A percentile compares a stretch with the other conserved stretches of the same genome.
Evolutionary conservation across 2,329 filamentous ascomycete genomes (phyloP).

Genomic region (Chalaropsis thielavioides): DNA sequence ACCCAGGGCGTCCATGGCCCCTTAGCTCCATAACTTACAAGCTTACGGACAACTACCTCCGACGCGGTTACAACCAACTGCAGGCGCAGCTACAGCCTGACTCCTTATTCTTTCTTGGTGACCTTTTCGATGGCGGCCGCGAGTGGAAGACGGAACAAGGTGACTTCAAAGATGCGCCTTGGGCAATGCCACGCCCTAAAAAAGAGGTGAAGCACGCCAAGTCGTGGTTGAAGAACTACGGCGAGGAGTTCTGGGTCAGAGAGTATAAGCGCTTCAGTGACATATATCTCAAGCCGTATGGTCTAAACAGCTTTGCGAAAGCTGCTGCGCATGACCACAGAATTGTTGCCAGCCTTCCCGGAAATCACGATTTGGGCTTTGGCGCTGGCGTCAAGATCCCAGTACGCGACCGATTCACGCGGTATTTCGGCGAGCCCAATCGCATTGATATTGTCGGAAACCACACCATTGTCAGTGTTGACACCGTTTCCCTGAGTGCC

Average conservation of each 20-base stretch:
- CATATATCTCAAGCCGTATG: conserved; percentile 51
- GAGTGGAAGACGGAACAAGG: conserved; percentile 72
- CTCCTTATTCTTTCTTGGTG: conserved; percentile 79
- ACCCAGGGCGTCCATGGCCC: conserved; percentile 60
- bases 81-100: conserved; percentile 68
- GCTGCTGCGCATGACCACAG: conserved; percentile 54
- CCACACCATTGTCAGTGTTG: conserved; percentile 86
- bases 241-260: conserved; percentile 66
- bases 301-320: conserved; percentile 39
- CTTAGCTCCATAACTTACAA: conserved; percentile 38
- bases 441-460: conserved; percentile 84
- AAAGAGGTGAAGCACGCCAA: conserved; percentile 43
- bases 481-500: conserved; percentile 77
- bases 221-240: conserved; percentile 60
- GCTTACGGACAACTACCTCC: conserved; percentile 80
- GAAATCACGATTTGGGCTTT: conserved; percentile 92
- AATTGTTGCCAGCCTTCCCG: conserved; percentile 72
- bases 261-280: conserved; percentile 78
- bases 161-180: conserved; percentile 43
- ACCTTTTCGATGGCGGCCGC: conserved; percentile 87
- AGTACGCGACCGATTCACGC: conserved; percentile 69
- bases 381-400: conserved; percentile 67
- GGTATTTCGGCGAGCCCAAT: conserved; percentile 85
- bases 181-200: conserved; percentile 38
- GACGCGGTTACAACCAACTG: conserved; percentile 64